phyloP scores from a whole-genome alignment of 768 basidiomycete genomes.

The Phylloporus scabripes region DNA sequence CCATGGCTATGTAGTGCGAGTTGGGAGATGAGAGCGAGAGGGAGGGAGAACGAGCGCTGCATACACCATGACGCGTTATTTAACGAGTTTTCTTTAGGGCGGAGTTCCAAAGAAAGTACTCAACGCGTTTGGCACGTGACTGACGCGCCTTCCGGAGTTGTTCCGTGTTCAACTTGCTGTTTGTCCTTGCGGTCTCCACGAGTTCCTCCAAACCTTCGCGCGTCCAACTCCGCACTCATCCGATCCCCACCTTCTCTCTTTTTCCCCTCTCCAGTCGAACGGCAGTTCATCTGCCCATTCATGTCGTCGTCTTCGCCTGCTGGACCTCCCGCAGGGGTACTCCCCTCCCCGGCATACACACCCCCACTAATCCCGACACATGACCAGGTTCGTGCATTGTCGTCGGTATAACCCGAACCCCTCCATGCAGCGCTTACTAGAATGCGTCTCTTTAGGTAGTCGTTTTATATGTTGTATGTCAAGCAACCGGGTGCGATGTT shows the following conservation, averaged over 20 bases:
- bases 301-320: constrained; percentile 30
- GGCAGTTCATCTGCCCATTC: constrained; percentile 30
- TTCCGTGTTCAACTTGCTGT: constrained; percentile 5
- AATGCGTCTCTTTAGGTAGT: constrained; percentile 46
- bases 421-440: constrained; percentile 20
- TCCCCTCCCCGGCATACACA: constrained; percentile 30
- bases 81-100: constrained; percentile 25
- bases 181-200: constrained; percentile 28
- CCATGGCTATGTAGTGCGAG: constrained; percentile 28
- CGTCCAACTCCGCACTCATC: constrained; percentile 13
- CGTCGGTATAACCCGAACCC: constrained; percentile 14
- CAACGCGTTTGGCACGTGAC: constrained; percentile 35
- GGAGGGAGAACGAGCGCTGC: constrained; percentile 4
- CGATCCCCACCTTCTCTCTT: constrained; percentile 9
- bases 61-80: constrained; percentile 24
- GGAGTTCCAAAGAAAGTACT: constrained; percentile 28
- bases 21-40: constrained; percentile 17
- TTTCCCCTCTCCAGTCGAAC: constrained; percentile 3
- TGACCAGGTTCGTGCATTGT: constrained; percentile 54
- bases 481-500: constrained; percentile 9
- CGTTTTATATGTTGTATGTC: constrained; percentile 68
- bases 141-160: constrained; percentile 16
- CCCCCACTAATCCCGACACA: constrained; percentile 56
- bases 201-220: constrained; percentile 23
- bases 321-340: constrained; percentile 32